A percentile compares a stretch with the other conserved stretches of the same genome.
Conservation (phyloP, 768 basidiomycete genomes). For the Amanita polypyramis region DNA sequence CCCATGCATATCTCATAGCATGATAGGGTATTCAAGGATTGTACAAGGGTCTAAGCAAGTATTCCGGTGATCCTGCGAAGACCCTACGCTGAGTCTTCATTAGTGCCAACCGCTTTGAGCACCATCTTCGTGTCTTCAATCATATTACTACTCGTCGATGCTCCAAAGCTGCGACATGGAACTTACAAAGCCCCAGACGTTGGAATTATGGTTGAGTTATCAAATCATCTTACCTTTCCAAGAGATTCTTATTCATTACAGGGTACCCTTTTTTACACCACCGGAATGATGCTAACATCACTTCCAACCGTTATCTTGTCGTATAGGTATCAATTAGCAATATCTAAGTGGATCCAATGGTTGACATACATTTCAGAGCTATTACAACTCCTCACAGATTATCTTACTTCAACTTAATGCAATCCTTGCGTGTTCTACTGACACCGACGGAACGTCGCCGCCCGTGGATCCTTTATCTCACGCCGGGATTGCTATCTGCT, state of each 20-base stretch:
- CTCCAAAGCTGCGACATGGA: conserved; percentile 50
- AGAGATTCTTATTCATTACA: conserved; percentile 10
- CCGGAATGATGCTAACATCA: conserved; percentile 54
- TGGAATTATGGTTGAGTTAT: conserved; percentile 33
- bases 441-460: conserved; percentile 73
- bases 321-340: conserved; percentile 45
- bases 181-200: conserved; percentile 54
- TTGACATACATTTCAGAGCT: conserved; percentile 32
- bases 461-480: conserved; percentile 75
- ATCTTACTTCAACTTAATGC: conserved; percentile 45
- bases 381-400: conserved; percentile 78
- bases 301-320: conserved; percentile 66
- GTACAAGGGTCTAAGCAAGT: conserved; percentile 67
- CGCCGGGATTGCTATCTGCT: conserved; percentile 63
- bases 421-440: conserved; percentile 58
- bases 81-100: not conserved
- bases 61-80: not conserved
- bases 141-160: conserved; percentile 47
- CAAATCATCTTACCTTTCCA: not conserved
- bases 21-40: conserved; percentile 55
- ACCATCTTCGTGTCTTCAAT: conserved; percentile 48
- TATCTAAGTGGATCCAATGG: conserved; percentile 6
- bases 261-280: conserved; percentile 55
- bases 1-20: not conserved
- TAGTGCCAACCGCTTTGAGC: conserved; percentile 35